phyloP scores from a whole-genome alignment of 768 basidiomycete species.

The Lentinula guzmanii region DNA sequence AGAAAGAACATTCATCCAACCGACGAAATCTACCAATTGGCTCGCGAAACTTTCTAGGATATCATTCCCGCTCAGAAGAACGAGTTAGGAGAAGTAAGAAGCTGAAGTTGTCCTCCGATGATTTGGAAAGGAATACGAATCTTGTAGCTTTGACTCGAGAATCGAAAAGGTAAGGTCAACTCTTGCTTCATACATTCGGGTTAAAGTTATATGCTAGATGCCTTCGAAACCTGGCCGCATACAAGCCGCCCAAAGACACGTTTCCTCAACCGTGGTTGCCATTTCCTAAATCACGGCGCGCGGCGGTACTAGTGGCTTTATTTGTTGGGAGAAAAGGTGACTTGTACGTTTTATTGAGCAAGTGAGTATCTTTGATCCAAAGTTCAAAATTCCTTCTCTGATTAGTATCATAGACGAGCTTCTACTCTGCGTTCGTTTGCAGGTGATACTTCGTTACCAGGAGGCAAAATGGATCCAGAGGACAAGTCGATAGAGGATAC shows the following conservation, averaged over 20 bases:
- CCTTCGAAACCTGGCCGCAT: conserved; percentile 45
- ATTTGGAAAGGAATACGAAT: background rate
- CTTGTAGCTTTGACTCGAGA: background rate
- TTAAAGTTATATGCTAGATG: conserved; percentile 32
- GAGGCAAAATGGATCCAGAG: conserved; percentile 69
- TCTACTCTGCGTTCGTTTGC: conserved; percentile 70
- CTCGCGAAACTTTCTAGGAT: background rate
- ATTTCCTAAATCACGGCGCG: conserved; percentile 53
- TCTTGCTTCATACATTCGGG: background rate
- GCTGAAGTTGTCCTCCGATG: background rate
- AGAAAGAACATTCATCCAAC: background rate
- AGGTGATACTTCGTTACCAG: conserved; percentile 85
- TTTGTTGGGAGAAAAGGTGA: conserved; percentile 84
- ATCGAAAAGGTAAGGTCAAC: background rate
- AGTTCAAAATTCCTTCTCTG: background rate
- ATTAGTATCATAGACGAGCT: conserved; percentile 50
- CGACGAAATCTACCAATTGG: background rate
- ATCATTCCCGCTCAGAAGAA: background rate
- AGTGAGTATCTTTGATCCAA: conserved; percentile 38
- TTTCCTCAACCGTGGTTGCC: conserved; percentile 19
- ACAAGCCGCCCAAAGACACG: conserved; percentile 32
- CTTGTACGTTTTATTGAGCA: conserved; percentile 77
- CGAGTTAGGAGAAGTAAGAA: background rate
- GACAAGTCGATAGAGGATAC: conserved; percentile 74
- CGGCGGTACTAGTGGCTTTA: conserved; percentile 78